Percentiles rank a stretch among this genome's conserved stretches.
Conservation (phyloP, 2,329 filamentous ascomycete genomes). For the Fusarium pseudoanthophilum region DNA sequence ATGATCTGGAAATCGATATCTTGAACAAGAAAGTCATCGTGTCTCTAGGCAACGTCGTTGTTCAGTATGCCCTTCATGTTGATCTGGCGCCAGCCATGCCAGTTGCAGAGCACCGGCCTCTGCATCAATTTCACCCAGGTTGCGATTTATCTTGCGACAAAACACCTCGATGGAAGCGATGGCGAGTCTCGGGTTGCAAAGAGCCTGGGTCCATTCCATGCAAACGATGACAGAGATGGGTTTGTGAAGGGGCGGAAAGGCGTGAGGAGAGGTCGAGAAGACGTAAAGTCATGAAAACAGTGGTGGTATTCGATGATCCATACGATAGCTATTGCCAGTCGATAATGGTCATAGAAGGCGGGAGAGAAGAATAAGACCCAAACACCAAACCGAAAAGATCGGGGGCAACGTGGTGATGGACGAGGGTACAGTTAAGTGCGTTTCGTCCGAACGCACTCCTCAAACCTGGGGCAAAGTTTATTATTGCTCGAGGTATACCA, state of each 20-base stretch:
- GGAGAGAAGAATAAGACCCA: background rate
- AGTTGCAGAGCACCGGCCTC: background rate
- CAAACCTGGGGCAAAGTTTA: background rate
- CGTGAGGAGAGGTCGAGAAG: background rate
- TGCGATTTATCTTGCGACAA: background rate
- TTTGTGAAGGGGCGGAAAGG: background rate
- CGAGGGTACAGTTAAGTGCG: background rate
- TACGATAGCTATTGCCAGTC: background rate
- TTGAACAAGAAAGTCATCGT: slow-evolving; percentile 27
- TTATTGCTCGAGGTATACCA: background rate
- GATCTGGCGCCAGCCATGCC: too few relatives aligned
- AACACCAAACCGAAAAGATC: background rate
- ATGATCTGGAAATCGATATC: slow-evolving; percentile 16
- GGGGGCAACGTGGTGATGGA: background rate
- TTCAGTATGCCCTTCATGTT: background rate
- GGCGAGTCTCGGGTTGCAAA: background rate
- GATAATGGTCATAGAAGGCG: background rate
- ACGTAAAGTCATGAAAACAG: background rate
- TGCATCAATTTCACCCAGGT: background rate
- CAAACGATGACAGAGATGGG: background rate
- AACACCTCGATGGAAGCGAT: background rate
- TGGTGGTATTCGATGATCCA: background rate
- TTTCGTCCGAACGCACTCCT: background rate
- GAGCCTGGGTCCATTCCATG: background rate
- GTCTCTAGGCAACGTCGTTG: slow-evolving; percentile 37